These are phyloP conservation scores for Bipolaris gigantea DNA, from an alignment of 2,329 filamentous ascomycete genomes.

Conservation along the genomic window DNA sequence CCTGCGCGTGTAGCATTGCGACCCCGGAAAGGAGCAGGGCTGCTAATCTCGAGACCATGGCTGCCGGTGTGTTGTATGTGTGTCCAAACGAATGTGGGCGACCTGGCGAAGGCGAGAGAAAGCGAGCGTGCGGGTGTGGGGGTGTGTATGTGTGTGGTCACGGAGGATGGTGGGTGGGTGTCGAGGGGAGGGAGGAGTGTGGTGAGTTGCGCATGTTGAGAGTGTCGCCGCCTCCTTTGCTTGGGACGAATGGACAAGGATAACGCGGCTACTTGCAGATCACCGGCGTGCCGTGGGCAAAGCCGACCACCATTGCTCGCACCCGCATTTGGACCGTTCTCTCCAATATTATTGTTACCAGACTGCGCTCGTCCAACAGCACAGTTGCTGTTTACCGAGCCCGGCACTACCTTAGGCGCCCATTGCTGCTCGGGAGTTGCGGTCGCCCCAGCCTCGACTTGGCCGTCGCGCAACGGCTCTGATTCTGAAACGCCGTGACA, in stretches of 20 bases:
- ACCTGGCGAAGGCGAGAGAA: conserved; percentile 5
- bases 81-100: conserved; percentile 15
- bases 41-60: conserved; percentile 34
- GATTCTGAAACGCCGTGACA: conserved; percentile 20
- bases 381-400: not conserved
- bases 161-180: conserved; percentile 5
- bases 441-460: not conserved
- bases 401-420: not conserved
- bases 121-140: conserved; percentile 17
- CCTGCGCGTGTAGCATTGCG: conserved; percentile 40
- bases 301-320: conserved; percentile 20
- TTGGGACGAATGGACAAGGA: conserved; percentile 24
- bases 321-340: conserved; percentile 12
- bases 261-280: conserved; percentile 35
- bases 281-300: conserved; percentile 19
- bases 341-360: not conserved
- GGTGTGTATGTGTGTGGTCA: conserved; percentile 5
- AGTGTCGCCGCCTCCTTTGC: conserved; percentile 17
- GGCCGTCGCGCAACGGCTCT: not conserved
- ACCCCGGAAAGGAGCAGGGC: conserved; percentile 41
- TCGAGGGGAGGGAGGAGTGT: conserved; percentile 13
- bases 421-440: not conserved
- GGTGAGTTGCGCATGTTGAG: conserved; percentile 18
- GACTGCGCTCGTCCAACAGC: not conserved
- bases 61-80: conserved; percentile 3